phyloP scores from a whole-genome alignment of 768 basidiomycete genomes.

The Flagelloscypha sp. region DNA sequence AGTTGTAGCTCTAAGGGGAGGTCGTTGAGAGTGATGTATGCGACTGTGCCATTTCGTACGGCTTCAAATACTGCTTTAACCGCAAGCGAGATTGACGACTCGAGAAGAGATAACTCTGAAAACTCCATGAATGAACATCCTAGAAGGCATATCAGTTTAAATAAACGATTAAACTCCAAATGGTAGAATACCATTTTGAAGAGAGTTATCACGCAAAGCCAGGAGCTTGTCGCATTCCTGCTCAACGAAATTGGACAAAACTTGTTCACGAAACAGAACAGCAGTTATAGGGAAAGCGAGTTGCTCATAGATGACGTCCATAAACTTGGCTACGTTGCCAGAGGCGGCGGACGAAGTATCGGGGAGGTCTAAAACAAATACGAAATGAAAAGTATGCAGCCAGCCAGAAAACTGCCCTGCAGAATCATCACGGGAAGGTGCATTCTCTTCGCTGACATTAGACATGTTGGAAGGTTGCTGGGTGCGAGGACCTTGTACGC shows the following conservation, averaged over 20 bases:
- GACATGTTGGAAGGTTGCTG: no score
- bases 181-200: slow-evolving; percentile 61
- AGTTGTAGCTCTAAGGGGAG: slow-evolving; percentile 82
- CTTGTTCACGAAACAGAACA: slow-evolving; percentile 87
- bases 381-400: slow-evolving; percentile 77
- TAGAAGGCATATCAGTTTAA: no score
- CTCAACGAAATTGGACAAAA: slow-evolving; percentile 79
- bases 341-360: slow-evolving; percentile 82
- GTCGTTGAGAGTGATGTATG: slow-evolving; percentile 69
- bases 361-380: slow-evolving; percentile 80
- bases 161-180: no score
- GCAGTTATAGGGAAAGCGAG: slow-evolving; percentile 87
- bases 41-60: slow-evolving; percentile 67
- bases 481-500: no score
- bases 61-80: slow-evolving; percentile 76
- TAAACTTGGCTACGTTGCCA: slow-evolving; percentile 68
- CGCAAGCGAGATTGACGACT: slow-evolving; percentile 68
- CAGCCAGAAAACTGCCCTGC: no score
- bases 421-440: slow-evolving; percentile 11
- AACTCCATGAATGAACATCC: slow-evolving; percentile 55
- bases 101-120: slow-evolving; percentile 46
- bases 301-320: slow-evolving; percentile 84
- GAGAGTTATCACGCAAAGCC: slow-evolving; percentile 60
- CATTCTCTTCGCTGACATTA: no score
- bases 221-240: slow-evolving; percentile 66